Evolutionary conservation across 306 rosid genomes (phyloP), one percentile per base, ranked within the genome.

Genomic region (Ormosia semicastrata): DNA sequence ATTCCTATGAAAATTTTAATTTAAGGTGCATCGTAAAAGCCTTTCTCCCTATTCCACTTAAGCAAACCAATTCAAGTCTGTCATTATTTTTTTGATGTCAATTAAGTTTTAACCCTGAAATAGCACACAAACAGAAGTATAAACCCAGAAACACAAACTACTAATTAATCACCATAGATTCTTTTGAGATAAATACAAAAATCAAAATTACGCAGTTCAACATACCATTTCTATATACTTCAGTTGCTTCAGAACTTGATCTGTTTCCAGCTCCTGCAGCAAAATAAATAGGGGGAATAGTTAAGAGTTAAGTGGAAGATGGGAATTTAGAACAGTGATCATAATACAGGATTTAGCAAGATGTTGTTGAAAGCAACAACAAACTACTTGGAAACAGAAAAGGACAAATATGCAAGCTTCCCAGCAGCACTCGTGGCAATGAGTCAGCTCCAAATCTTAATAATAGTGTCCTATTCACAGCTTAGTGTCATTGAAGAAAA

Each of bases 231-330:
- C 95, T 80, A 90, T 80, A 86, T 89, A 90, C 89, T 90, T 95
- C 75, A 93, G 87, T 84, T 95, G 98, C 88, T 88, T 90, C 68
- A 87, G 81, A 86, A 93, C 90, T 78, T 89, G 79, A 30, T 86
- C 90, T 7, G 92, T 95, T 82, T 93, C 98, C 85, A 89, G 65
- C 85, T 95, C 98, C 98, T 95, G 94, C 76, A 77, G 66, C 71
- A 79, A 71, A 62, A 60, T 67, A 62, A 57, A 87, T 9, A 70
- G 11, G 43, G 54, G 37, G 56, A 7, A 72, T 2, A 47, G 18
- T 29, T 63, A 11, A 11, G 24, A 14, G 34, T 58, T 64, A 5
- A 58, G 62, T 18, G n/a, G 71, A 44, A 64, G 41, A 47, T 30
- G 9, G 30, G 62, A 63, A 71, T 63, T 70, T 63, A 67, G 65